These are phyloP conservation scores for Talaromyces sp. DNA, from an alignment of 2,329 filamentous ascomycete species.

Conservation along the genomic window DNA sequence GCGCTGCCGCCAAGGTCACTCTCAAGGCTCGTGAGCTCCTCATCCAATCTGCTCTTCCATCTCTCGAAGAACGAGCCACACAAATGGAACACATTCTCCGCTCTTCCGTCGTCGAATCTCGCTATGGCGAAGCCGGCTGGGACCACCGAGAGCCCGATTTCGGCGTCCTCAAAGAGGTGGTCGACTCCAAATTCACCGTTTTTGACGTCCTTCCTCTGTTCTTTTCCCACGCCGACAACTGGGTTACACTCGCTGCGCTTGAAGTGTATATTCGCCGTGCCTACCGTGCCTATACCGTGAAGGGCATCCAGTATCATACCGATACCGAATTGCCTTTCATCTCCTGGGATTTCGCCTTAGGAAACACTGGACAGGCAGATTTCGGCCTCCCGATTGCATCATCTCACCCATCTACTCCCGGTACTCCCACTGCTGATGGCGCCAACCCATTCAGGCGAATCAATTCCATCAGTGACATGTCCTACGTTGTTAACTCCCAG, in stretches of 20 bases:
- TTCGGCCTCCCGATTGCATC: constrained; percentile 73
- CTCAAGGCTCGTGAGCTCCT: constrained; percentile 96
- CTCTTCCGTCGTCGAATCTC: constrained; percentile 92
- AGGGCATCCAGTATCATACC: constrained; percentile 81
- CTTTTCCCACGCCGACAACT: constrained; percentile 89
- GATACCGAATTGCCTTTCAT: constrained; percentile 66
- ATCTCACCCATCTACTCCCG: constrained; percentile 77
- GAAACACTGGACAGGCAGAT: constrained; percentile 88
- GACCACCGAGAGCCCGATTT: constrained; percentile 90
- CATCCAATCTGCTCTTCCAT: constrained; percentile 94
- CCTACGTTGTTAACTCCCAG: constrained; percentile 70
- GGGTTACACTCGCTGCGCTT: constrained; percentile 87
- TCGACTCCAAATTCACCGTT: constrained; percentile 97
- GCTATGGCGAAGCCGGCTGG: constrained; percentile 94
- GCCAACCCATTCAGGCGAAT: constrained; percentile 72
- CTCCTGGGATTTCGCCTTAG: constrained; percentile 92
- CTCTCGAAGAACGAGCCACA: constrained; percentile 84
- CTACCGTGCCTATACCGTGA: constrained; percentile 91
- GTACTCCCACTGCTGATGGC: constrained; percentile 60
- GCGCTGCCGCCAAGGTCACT: constrained; percentile 85
- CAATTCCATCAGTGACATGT: constrained; percentile 94
- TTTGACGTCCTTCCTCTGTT: constrained; percentile 94
- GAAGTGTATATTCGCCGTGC: constrained; percentile 96
- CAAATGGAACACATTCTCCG: constrained; percentile 99
- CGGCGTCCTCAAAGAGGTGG: constrained; percentile 91